Evolutionary conservation across 2,329 filamentous ascomycete genomes (phyloP), one percentile per base, ranked within the genome.

Genomic region (Tolypocladium ovalisporum): DNA sequence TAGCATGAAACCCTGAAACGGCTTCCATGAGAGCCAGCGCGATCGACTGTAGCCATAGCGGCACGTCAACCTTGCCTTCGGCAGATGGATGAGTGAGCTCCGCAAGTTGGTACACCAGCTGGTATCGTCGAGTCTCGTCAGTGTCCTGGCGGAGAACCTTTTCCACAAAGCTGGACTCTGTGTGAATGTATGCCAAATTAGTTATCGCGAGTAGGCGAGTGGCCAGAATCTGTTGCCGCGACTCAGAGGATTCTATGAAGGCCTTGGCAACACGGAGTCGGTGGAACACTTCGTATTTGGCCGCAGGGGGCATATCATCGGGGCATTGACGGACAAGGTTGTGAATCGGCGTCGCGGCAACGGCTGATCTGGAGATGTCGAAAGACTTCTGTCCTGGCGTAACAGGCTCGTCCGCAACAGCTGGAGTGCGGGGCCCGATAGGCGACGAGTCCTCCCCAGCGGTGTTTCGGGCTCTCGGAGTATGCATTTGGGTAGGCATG

Each of bases 61-160:
- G 89, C 27, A 95, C 82, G 12, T 81, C 77, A 22, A 79, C 72
- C 55, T 87, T 82, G 24, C 84, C 86, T 66, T 87, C 85, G 7
- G 84, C 80, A 5, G 89, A 86, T 13, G 93, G 90, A 64, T 96
- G 92, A 27, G 97, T 87, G 58, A 99, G 77, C 69, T 97, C 93
- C 22, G 90, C 89, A 40, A 99, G 82, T 71, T 99, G 95, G 66
- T 95, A 95, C 4, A 90, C 87, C 29, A 99, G 79, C 71, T 99
- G 94, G 61, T 91, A 87, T 55, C 90, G 84, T 59, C 92, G 86
- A 2, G 92, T 91, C 70, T 96, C 90, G 66, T 97, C 93, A 40
- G 85, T 83, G 67, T 99, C 95, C 63, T 92, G 87, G 62, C 89
- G 89, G 55, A 96, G 79, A 47, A 97, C 83, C 70, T 90, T 93